These are phyloP conservation scores for Debaryomyces tyrocola DNA, from an alignment of 805 yeast species.

Conservation along the genomic window DNA sequence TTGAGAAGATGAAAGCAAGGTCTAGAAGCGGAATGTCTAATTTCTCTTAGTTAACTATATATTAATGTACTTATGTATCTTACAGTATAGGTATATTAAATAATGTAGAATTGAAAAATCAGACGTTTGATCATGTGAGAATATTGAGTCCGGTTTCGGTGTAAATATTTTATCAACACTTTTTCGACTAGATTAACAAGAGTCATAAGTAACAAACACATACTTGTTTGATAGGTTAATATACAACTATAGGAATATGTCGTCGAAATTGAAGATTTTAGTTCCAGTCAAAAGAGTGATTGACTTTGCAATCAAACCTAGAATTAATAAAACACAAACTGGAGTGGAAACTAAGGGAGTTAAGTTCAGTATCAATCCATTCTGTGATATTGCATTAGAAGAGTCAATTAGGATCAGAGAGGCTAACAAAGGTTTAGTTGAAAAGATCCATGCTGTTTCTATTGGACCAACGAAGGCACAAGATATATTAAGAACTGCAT, in stretches of 20 bases:
- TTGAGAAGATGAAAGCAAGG: conserved; percentile 83
- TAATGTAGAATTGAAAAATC: neutral
- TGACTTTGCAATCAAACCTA: conserved; percentile 90
- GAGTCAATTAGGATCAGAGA: conserved; percentile 84
- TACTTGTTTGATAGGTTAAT: neutral
- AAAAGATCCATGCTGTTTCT: conserved; percentile 84
- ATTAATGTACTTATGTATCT: neutral
- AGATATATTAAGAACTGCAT: conserved; percentile 82
- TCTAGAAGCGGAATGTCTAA: conserved; percentile 17
- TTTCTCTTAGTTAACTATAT: neutral
- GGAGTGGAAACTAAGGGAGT: conserved; percentile 88
- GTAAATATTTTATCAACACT: neutral
- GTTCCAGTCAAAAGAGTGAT: conserved; percentile 96
- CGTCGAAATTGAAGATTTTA: conserved; percentile 62
- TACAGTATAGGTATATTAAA: neutral
- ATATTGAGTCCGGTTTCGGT: conserved; percentile 2
- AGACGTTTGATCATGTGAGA: neutral
- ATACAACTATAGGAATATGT: conserved; percentile 10
- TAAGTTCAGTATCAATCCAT: conserved; percentile 92
- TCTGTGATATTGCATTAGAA: conserved; percentile 96
- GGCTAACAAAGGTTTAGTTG: conserved; percentile 64
- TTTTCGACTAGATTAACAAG: neutral
- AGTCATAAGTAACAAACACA: neutral
- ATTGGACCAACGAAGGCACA: conserved; percentile 86
- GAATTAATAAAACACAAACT: conserved; percentile 81